Percentiles rank a stretch among this genome's conserved stretches.
Evolutionary conservation across 192 early-diverging fungal species (phyloP).

Genomic region (Entomortierella chlamydospora): DNA sequence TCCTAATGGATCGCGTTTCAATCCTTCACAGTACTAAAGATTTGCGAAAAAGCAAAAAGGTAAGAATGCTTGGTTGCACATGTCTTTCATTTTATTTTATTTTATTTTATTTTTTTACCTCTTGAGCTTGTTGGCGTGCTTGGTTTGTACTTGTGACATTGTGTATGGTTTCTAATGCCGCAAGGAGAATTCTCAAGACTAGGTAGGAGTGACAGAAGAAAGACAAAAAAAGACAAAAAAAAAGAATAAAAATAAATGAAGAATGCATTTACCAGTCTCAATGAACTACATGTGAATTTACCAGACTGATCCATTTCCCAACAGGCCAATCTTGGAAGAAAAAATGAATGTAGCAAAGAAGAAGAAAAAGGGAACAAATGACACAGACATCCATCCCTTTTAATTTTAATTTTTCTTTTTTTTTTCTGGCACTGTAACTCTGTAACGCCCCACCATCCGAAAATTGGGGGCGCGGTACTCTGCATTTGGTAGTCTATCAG

Average conservation of each 20-base stretch:
- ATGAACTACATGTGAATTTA: no score
- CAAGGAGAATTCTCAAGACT: conserved; percentile 53
- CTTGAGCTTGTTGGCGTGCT: conserved; percentile 55
- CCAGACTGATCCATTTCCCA: conserved; percentile 5
- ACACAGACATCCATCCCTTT: no score
- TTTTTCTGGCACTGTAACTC: no score
- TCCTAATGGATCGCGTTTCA: conserved; percentile 58
- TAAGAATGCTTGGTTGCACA: no score
- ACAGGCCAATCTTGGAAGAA: background rate
- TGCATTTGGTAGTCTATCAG: no score
- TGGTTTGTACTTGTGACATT: conserved; percentile 54
- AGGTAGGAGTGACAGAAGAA: background rate
- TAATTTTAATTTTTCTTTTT: no score
- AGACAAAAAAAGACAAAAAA: background rate
- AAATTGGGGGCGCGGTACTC: no score
- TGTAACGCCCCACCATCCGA: no score
- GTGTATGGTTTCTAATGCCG: conserved; percentile 62
- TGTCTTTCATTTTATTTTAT: no score
- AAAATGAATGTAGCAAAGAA: background rate
- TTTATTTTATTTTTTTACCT: conserved; percentile 52
- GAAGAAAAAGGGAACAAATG: background rate
- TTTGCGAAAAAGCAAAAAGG: background rate
- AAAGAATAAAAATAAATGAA: no score
- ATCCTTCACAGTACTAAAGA: conserved; percentile 58
- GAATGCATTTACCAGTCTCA: no score